These are phyloP conservation scores for Barnettozyma hawaiiensis DNA, from an alignment of 1,139 yeast species.

Conservation along the genomic window DNA sequence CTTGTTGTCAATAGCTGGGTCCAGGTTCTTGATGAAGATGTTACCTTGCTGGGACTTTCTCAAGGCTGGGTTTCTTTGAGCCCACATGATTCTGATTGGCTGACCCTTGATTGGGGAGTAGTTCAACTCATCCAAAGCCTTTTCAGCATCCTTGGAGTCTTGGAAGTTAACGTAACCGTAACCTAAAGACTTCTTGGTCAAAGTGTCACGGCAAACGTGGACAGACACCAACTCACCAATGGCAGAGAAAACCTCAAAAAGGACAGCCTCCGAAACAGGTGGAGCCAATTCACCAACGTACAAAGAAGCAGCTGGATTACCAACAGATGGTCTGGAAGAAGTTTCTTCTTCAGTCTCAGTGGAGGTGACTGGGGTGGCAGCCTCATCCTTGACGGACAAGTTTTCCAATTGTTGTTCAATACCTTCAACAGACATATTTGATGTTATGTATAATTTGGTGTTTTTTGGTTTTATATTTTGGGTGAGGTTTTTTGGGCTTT, in stretches of 20 bases:
- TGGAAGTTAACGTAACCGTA: constrained; percentile 98
- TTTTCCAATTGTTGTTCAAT: constrained; percentile 34
- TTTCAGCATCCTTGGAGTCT: constrained; percentile 84
- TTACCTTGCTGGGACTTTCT: constrained; percentile 97
- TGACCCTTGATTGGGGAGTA: constrained; percentile 91
- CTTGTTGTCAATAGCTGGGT: constrained; percentile 97
- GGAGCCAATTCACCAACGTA: constrained; percentile 98
- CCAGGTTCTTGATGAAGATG: constrained; percentile 96
- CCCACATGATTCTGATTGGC: constrained; percentile 99
- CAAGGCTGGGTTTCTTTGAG: constrained; percentile 96
- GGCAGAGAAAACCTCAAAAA: constrained; percentile 91
- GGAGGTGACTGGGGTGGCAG: constrained; percentile 9
- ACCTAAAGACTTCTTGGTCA: constrained; percentile 94
- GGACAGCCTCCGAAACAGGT: constrained; percentile 86
- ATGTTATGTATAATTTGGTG: constrained; percentile 25
- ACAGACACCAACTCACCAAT: constrained; percentile 95
- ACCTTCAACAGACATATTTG: constrained; percentile 36
- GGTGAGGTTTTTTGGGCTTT: background rate
- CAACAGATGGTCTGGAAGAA: constrained; percentile 30
- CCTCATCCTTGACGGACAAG: constrained; percentile 32
- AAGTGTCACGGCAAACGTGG: constrained; percentile 98
- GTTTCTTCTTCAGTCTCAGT: constrained; percentile 24
- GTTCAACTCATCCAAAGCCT: constrained; percentile 94
- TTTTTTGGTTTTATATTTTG: constrained; percentile 16
- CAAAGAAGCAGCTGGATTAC: constrained; percentile 69